A percentile compares a stretch with the other conserved stretches of the same genome.
Evolutionary conservation across 371 early-diverging fungal species (phyloP).

Genomic region (Funneliformis caledonium): DNA sequence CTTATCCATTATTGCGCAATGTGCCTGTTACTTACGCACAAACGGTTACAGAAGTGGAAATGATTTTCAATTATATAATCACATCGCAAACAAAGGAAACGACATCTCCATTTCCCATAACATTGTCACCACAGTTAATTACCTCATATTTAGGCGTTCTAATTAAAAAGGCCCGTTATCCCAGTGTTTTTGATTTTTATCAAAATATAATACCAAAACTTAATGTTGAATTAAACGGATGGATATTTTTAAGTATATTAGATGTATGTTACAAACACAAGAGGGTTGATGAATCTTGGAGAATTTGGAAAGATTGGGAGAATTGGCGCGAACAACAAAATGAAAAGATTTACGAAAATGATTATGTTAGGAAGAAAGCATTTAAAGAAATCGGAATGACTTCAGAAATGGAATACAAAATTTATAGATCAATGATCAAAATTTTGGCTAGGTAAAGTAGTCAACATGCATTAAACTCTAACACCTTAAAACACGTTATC

Average conservation of each 20-base stretch:
- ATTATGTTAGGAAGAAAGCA: not conserved
- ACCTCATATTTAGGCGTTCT: conserved; percentile 30
- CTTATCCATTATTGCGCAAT: conserved; percentile 25
- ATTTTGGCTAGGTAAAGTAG: conserved; percentile 29
- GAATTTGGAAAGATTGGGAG: conserved; percentile 29
- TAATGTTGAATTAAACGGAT: conserved; percentile 3
- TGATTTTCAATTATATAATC: conserved; percentile 24
- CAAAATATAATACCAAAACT: not conserved
- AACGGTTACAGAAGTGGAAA: conserved; percentile 12
- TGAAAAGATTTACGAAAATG: not conserved
- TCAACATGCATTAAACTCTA: not conserved
- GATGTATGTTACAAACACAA: conserved; percentile 18
- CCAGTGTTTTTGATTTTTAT: not conserved
- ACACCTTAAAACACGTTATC: not conserved
- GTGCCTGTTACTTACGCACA: conserved; percentile 6
- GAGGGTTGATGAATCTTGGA: conserved; percentile 19
- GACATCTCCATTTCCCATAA: not conserved
- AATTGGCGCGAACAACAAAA: conserved; percentile 2
- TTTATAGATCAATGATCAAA: conserved; percentile 34
- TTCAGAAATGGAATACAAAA: not conserved
- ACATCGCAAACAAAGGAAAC: not conserved
- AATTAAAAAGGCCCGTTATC: not conserved
- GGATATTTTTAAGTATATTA: conserved; percentile 28
- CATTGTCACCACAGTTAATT: conserved; percentile 16
- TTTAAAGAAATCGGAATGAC: conserved; percentile 19